Evolutionary conservation across 2,329 filamentous ascomycete species (phyloP).

Genomic region (Lachnellula suecica): DNA sequence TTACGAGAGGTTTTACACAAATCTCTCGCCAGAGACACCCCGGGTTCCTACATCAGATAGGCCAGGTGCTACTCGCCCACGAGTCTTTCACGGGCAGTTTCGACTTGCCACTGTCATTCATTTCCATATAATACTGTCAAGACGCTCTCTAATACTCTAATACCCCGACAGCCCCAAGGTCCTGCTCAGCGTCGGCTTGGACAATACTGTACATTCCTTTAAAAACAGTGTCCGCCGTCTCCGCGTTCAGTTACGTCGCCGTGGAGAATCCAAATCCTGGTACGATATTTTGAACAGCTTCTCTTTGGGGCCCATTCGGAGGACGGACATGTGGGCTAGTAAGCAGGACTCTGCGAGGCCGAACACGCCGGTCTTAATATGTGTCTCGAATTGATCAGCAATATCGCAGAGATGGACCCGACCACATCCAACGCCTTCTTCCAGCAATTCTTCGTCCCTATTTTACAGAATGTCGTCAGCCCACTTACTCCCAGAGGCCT

Average conservation of each 20-base stretch:
- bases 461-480: constrained; percentile 96
- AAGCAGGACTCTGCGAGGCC: constrained; percentile 98
- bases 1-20: no score
- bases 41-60: no score
- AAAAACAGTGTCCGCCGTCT: constrained; percentile 24
- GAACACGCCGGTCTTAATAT: constrained; percentile 96
- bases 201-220: constrained; percentile 31
- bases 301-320: no score
- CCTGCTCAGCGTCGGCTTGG: constrained; percentile 21
- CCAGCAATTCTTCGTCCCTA: constrained; percentile 94
- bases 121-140: constrained; percentile 27
- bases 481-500: constrained; percentile 88
- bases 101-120: constrained; percentile 32
- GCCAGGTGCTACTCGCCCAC: no score
- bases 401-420: constrained; percentile 89
- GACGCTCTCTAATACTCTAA: constrained; percentile 34
- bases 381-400: constrained; percentile 96
- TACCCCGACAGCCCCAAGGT: constrained; percentile 21
- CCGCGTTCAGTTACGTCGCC: no score
- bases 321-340: constrained; percentile 99
- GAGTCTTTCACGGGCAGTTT: constrained; percentile 21
- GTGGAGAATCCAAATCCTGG: no score
- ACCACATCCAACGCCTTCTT: constrained; percentile 93
- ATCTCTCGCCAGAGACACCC: no score
- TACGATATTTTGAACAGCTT: no score